Evolutionary conservation across 768 basidiomycete genomes (phyloP).

Genomic region (Scleroderma citrinum): DNA sequence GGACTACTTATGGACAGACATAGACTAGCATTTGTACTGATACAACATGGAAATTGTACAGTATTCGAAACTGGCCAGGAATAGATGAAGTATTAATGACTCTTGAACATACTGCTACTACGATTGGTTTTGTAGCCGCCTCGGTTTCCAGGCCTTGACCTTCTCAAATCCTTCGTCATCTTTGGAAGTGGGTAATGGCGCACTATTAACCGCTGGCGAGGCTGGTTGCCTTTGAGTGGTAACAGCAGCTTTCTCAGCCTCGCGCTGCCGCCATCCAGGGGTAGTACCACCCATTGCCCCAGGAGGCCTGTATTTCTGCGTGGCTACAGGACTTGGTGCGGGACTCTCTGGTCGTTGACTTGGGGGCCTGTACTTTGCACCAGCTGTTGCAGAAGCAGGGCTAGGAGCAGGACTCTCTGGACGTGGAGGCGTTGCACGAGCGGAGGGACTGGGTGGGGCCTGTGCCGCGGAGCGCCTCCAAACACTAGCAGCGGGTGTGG

Average conservation of each 20-base stretch:
- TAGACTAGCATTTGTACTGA: constrained; percentile 10
- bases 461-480: constrained; percentile 18
- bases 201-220: constrained; percentile 6
- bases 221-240: constrained; percentile 32
- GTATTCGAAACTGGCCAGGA: constrained; percentile 10
- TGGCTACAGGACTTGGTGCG: not conserved
- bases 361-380: constrained; percentile 38
- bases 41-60: constrained; percentile 11
- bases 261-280: constrained; percentile 58
- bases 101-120: not conserved
- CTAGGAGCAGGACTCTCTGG: constrained; percentile 50
- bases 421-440: constrained; percentile 35
- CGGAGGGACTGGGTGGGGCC: constrained; percentile 15
- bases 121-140: constrained; percentile 10
- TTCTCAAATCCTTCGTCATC: constrained; percentile 73
- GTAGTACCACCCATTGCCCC: constrained; percentile 15
- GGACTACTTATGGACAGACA: constrained; percentile 8
- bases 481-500: constrained; percentile 26
- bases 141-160: constrained; percentile 19
- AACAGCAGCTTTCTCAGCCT: constrained; percentile 39
- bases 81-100: constrained; percentile 7
- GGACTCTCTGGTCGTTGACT: not conserved
- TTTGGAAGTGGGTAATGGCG: constrained; percentile 33
- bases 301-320: not conserved
- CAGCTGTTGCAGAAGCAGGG: constrained; percentile 21